Evolutionary conservation across 768 basidiomycete species (phyloP).

Genomic region (Tephrocybe sp.): DNA sequence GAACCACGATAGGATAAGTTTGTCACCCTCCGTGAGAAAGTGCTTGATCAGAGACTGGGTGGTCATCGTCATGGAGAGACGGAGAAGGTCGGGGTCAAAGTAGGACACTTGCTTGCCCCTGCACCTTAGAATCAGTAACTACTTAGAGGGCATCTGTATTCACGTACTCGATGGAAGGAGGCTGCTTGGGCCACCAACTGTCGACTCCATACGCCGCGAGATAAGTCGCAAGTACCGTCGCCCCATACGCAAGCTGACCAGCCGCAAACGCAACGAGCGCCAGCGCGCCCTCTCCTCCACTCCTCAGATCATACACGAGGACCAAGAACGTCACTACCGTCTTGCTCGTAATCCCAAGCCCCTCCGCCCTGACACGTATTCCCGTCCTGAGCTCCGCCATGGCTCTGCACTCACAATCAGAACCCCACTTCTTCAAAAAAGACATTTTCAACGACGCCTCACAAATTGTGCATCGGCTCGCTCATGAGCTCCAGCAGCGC

Average conservation of each 20-base stretch:
- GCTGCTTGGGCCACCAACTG: conserved; percentile 31
- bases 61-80: conserved; percentile 81
- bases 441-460: conserved; percentile 20
- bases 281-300: conserved; percentile 34
- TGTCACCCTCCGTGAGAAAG: conserved; percentile 93
- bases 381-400: conserved; percentile 67
- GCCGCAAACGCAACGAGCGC: conserved; percentile 82
- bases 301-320: conserved; percentile 50
- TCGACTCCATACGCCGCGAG: conserved; percentile 36
- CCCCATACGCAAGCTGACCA: conserved; percentile 80
- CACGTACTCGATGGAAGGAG: conserved; percentile 19
- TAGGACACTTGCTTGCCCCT: conserved; percentile 16
- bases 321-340: conserved; percentile 70
- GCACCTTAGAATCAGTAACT: neutral
- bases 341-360: conserved; percentile 73
- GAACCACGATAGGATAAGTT: conserved; percentile 81
- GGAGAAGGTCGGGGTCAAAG: conserved; percentile 43
- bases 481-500: conserved; percentile 76
- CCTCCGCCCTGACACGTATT: conserved; percentile 84
- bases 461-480: conserved; percentile 83
- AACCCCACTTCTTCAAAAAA: conserved; percentile 8
- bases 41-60: conserved; percentile 91
- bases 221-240: conserved; percentile 59
- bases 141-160: neutral
- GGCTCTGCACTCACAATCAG: conserved; percentile 41